Conservation (phyloP, 2,329 filamentous ascomycete genomes). For the Dactylellina haptotyla region DNA sequence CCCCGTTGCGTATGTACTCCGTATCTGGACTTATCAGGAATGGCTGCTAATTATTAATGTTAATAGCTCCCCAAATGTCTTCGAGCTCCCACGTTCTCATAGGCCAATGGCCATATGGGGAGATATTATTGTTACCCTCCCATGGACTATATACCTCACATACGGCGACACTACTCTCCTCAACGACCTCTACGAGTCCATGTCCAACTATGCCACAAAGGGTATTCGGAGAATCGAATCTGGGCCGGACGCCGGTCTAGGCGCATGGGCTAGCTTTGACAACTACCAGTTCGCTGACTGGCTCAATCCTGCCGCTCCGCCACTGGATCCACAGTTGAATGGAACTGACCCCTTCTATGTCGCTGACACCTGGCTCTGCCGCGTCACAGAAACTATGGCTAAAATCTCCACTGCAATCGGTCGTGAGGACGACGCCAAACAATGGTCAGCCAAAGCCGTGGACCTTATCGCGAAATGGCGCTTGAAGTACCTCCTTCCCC, state of each 20-base stretch:
- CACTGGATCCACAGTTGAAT: slow-evolving; percentile 61
- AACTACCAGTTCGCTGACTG: slow-evolving; percentile 64
- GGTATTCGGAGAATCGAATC: too few species aligned
- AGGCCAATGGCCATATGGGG: slow-evolving; percentile 61
- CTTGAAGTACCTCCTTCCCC: slow-evolving; percentile 13
- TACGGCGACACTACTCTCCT: slow-evolving; percentile 62
- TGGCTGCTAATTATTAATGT: neutral
- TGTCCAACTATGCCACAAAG: slow-evolving; percentile 62
- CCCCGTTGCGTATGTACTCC: slow-evolving; percentile 57
- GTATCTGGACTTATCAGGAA: neutral
- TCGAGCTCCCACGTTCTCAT: slow-evolving; percentile 12
- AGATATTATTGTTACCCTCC: slow-evolving; percentile 62
- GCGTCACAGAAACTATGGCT: slow-evolving; percentile 61
- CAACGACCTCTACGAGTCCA: slow-evolving; percentile 61
- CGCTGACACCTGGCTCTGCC: slow-evolving; percentile 65
- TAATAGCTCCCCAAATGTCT: slow-evolving; percentile 27
- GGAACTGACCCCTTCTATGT: slow-evolving; percentile 63
- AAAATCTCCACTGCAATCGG: slow-evolving; percentile 60
- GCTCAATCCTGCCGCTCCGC: slow-evolving; percentile 65
- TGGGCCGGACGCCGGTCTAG: slow-evolving; percentile 63
- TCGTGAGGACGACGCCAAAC: slow-evolving; percentile 56
- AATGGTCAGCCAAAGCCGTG: slow-evolving; percentile 2
- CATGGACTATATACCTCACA: slow-evolving; percentile 62
- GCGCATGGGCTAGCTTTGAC: too few species aligned
- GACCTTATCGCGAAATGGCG: neutral